These are phyloP conservation scores for Didymella pinodella DNA, from an alignment of 2,329 filamentous ascomycete species.

Conservation along the genomic window DNA sequence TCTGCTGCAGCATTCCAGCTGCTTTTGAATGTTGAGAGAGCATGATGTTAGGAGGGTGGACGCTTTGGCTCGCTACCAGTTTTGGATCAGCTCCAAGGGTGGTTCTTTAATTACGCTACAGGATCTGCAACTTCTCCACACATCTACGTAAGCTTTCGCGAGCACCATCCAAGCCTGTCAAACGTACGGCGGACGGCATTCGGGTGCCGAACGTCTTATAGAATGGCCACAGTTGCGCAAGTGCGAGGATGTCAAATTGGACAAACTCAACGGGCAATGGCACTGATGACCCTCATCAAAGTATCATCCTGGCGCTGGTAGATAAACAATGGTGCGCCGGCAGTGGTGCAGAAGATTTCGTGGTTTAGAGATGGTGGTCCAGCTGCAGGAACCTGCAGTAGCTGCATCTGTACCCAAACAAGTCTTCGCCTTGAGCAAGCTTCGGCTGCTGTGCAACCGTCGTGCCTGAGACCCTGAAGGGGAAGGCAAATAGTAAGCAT, in stretches of 20 bases:
- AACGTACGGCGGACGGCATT: neutral
- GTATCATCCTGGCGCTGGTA: neutral
- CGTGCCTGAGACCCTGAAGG: neutral
- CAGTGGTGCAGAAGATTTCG: neutral
- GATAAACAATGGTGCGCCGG: neutral
- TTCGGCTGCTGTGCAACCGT: constrained; percentile 2
- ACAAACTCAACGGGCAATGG: constrained; percentile 4
- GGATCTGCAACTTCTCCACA: constrained; percentile 17
- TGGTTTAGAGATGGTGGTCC: neutral
- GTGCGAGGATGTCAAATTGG: constrained; percentile 5
- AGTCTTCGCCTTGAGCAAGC: neutral
- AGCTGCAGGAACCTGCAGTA: constrained; percentile 6
- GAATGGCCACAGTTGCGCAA: constrained; percentile 5
- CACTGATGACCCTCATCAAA: neutral
- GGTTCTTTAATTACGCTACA: constrained; percentile 16
- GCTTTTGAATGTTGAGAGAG: constrained; percentile 9
- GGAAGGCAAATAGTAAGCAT: too few relatives aligned
- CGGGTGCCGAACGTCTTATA: constrained; percentile 2
- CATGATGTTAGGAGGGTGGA: constrained; percentile 2
- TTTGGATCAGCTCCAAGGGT: constrained; percentile 8
- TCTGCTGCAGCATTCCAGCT: constrained; percentile 7
- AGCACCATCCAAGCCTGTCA: constrained; percentile 5
- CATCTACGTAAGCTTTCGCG: constrained; percentile 15
- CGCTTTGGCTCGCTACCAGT: constrained; percentile 5
- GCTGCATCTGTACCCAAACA: constrained; percentile 8